A percentile compares a stretch with the other conserved stretches of the same genome.
Evolutionary conservation across 208 protist genomes (phyloP).

Genomic region (Angomonas deanei): DNA sequence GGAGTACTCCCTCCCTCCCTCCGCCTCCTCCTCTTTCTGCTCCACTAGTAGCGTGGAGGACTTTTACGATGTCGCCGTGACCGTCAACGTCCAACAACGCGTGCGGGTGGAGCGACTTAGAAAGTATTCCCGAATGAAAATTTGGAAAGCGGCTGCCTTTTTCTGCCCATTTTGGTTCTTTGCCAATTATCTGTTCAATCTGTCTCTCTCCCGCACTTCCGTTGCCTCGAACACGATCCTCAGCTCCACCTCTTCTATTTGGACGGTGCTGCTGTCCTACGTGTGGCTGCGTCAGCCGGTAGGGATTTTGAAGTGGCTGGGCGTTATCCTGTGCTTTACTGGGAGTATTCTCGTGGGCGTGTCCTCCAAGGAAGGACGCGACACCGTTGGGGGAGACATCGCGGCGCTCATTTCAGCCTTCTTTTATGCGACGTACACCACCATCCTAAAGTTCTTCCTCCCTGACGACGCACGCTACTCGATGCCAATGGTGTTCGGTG

Average conservation of each 20-base stretch:
- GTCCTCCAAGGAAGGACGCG: conserved; percentile 12
- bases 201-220: conserved; percentile 78
- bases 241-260: conserved; percentile 81
- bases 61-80: conserved; percentile 15
- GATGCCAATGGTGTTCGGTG: conserved; percentile 88
- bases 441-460: conserved; percentile 65
- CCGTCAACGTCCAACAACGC: conserved; percentile 5
- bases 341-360: conserved; percentile 68
- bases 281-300: conserved; percentile 64
- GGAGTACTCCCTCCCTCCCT: conserved; percentile 2
- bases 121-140: conserved; percentile 56
- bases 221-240: conserved; percentile 88
- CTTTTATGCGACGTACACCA: conserved; percentile 89
- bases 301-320: conserved; percentile 33
- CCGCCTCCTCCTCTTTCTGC: too few species aligned
- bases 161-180: conserved; percentile 90
- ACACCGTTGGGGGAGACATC: conserved; percentile 52
- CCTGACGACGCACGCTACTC: conserved; percentile 78
- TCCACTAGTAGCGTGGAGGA: conserved; percentile 12
- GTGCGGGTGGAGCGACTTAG: conserved; percentile 35
- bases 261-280: conserved; percentile 74
- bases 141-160: conserved; percentile 58
- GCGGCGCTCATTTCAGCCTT: conserved; percentile 74
- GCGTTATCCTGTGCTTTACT: conserved; percentile 56
- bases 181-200: conserved; percentile 90